phyloP scores from a whole-genome alignment of 805 yeast genomes.

The Wickerhamomyces queroliae region DNA sequence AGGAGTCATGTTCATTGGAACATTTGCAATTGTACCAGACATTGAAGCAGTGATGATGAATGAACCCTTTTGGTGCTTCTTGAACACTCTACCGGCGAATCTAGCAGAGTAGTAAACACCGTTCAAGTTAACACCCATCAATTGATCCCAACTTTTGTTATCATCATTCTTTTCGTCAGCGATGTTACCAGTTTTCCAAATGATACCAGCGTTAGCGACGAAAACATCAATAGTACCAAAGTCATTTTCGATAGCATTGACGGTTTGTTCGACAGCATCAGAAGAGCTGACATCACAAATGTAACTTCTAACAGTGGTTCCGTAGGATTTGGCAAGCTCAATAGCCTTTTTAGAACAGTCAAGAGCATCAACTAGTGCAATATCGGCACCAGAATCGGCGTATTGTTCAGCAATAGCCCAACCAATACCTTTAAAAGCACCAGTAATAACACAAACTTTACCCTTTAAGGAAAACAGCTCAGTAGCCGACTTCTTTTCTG shows the following conservation, averaged over 20 bases:
- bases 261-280: constrained; percentile 12
- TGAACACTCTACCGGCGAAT: constrained; percentile 65
- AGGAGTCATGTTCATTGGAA: constrained; percentile 82
- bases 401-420: constrained; percentile 73
- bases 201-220: constrained; percentile 79
- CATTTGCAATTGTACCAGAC: constrained; percentile 83
- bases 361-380: constrained; percentile 34
- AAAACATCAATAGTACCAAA: constrained; percentile 69
- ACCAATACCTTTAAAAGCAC: constrained; percentile 81
- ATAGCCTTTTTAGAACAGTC: constrained; percentile 27
- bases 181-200: constrained; percentile 1
- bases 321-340: constrained; percentile 47
- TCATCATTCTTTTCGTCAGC: not conserved
- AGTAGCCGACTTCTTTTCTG: constrained; percentile 36
- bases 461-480: constrained; percentile 76
- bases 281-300: constrained; percentile 16
- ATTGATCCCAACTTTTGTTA: constrained; percentile 13
- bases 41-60: constrained; percentile 83
- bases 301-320: constrained; percentile 53
- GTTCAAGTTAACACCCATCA: constrained; percentile 65
- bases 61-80: constrained; percentile 68
- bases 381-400: constrained; percentile 84
- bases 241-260: constrained; percentile 43
- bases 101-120: constrained; percentile 77
- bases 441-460: constrained; percentile 76